Evolutionary conservation across 2,329 filamentous ascomycete genomes (phyloP), one percentile per base, ranked within the genome.

Genomic region (Geosmithia morbida): DNA sequence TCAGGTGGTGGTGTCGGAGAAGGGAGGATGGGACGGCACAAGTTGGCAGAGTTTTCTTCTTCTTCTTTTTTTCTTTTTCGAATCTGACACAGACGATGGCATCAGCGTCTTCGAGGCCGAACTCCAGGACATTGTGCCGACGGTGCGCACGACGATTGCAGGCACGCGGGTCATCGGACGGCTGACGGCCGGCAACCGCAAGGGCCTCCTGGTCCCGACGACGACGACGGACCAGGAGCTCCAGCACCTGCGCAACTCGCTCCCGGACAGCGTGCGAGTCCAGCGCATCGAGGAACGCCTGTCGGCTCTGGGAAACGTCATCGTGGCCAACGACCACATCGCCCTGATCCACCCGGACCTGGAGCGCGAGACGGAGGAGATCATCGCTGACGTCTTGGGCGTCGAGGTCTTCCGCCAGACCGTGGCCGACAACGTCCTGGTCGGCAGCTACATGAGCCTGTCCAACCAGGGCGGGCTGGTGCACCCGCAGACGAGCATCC

Each of bases 221-320:
- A 87, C 83, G 50, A 97, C 92, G 52, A 94, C 89, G 56, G 92
- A 98, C 69, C 92, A 98, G 72, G 92, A 98, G 72, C 77, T 98
- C 53, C 89, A 96, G 69, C 92, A 98, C 67, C 75, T 98, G 58
- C 85, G 92, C 59, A 97, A 98, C 68, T 88, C 85, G 49, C 80
- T 98, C 55, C 92, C 92, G 40, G 90, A 97, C 64, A 70, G 72
- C 50, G 86, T 98, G 54, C 88, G 89, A 68, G 94, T 98, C 60
- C 89, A 96, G 71, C 82, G 92, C 55, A 95, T 98, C 70, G 92
- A 98, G 72, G 92, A 98, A 74, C 81, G 92, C 41, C 75, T 98
- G 53, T 95, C 88, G 17, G 92, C 92, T 4, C 79, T 98, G 22
- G 92, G 92, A 51, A 98, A 98, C 63, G 92, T 97, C 52, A 96